Evolutionary conservation across 495 filamentous ascomycete genomes (phyloP), one percentile per base, ranked within the genome.

Genomic region (Durotheca rogersii): DNA sequence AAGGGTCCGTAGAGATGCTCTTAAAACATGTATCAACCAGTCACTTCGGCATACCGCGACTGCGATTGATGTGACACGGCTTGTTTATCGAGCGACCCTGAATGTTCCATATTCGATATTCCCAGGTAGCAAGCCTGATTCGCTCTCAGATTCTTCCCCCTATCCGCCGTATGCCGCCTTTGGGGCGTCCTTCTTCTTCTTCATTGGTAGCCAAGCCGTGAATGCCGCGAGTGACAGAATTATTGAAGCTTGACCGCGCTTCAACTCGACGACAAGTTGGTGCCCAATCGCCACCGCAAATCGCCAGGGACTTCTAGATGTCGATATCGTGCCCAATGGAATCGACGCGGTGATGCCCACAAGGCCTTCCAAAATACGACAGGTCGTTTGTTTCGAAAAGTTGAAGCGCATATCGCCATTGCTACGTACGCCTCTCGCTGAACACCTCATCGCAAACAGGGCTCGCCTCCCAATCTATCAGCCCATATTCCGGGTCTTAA

Each of bases 251-350:
- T 38, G 35, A 35, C 14, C 40, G 32, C 38, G 19, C 53, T 35
- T 48, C 37, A 37, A 16, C 25, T 7, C 17, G 12, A 51, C 25
- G 23, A 41, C 21, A 15, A 41, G 33, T 53, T 49, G 55, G 41
- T 53, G 49, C 49, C 49, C 34, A 38, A 58, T 35, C 15, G 42
- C 20, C 32, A 58, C 37, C 18, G 15, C 20, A n/a, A 33, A 34
- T 15, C 11, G 27, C 23, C 5, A 29, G 21, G 9, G 1, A 3
- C 35, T 18, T 40, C 12, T 23, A 14, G 18, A 14, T 37, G 36
- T 53, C 48, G 32, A 11, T 39, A 45, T 48, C 55, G 47, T 19
- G 17, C 15, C 33, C 41, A 11, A 14, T 27, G 30, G 36, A 29
- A 31, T 42, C 36, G n/a, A n/a, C n/a, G n/a, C n/a, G n/a, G n/a